Evolutionary conservation across 768 basidiomycete species (phyloP), one percentile per base, ranked within the genome.

Genomic region (Pluteus cervinus): DNA sequence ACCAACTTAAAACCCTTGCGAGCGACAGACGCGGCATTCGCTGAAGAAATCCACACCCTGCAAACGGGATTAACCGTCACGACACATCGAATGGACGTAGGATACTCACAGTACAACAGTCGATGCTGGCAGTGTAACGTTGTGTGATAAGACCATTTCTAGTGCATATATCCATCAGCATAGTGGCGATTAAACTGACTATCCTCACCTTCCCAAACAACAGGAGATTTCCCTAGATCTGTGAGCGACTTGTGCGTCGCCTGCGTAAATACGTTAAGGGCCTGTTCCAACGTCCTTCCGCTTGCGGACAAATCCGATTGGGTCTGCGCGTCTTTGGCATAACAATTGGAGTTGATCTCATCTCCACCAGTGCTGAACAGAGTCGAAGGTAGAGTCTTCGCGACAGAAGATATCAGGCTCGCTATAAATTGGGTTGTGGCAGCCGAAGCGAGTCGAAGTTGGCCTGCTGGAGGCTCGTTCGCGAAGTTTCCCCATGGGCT

Each of bases 291-390:
- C 1, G 77, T 84, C 51, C 62, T 62, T 4, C 69, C 71, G 15
- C 53, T 68, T 3, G 50, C 38, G n/a, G 61, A 61, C 31, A 90
- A 62, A 3, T 74, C 71, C 1, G 61, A 55, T 44, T 79, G 75
- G 0, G 84, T 84, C 44, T 65, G 56, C 1, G 63, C 50, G 51
- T 91, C 88, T 14, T 81, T 52, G 2, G 54, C 53, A 47, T 86
- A 89, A 53, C 85, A 86, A 10, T 65, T 65, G 3, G 57, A 54
- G 41, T 90, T 89, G 42, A 90, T 53, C 48, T 90, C 87, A 45
- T 91, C 89, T 0, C 90, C 89, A 0, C 90, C 90, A 0, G 86
- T 86, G 45, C 76, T 75, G 47, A 92, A 79, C 43, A 86, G 66
- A n/a, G 50, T 65, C 3, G 76, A 75, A 0, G 76, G 73, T 2